These are phyloP conservation scores for Nidularia sp. DNA, from an alignment of 768 basidiomycete species.

Conservation along the genomic window DNA sequence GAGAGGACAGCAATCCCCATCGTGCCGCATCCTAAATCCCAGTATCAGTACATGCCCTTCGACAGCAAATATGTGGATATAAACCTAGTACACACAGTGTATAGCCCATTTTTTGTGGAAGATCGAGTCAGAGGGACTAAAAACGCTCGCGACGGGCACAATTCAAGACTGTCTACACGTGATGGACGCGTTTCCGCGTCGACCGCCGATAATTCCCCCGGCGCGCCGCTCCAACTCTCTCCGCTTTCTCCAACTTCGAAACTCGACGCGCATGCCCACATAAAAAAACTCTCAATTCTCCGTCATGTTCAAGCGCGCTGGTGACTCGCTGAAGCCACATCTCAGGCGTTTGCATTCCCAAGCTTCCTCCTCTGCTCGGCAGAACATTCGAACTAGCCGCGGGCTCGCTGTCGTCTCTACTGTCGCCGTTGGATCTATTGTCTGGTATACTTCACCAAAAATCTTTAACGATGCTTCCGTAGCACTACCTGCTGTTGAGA, in stretches of 20 bases:
- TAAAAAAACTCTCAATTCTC: neutral
- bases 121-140: neutral
- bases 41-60: too few relatives aligned
- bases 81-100: conserved; percentile 85
- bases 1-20: conserved; percentile 97
- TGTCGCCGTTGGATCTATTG: conserved; percentile 25
- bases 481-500: neutral
- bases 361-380: conserved; percentile 11
- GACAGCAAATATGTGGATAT: conserved; percentile 2
- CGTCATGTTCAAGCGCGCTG: conserved; percentile 24
- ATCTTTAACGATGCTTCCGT: conserved; percentile 20
- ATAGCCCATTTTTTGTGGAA: conserved; percentile 71
- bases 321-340: conserved; percentile 13
- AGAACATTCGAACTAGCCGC: conserved; percentile 10
- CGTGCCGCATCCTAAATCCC: conserved; percentile 82
- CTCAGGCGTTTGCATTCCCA: conserved; percentile 19
- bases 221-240: too few relatives aligned
- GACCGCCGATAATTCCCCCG: too few relatives aligned
- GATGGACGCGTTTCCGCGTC: conserved; percentile 1
- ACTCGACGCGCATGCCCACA: neutral
- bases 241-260: too few relatives aligned
- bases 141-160: too few relatives aligned
- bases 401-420: conserved; percentile 20
- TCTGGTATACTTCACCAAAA: conserved; percentile 34
- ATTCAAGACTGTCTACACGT: neutral